Conservation (phyloP, 2,329 filamentous ascomycete species). For the Paraphaeosphaeria minitans region DNA sequence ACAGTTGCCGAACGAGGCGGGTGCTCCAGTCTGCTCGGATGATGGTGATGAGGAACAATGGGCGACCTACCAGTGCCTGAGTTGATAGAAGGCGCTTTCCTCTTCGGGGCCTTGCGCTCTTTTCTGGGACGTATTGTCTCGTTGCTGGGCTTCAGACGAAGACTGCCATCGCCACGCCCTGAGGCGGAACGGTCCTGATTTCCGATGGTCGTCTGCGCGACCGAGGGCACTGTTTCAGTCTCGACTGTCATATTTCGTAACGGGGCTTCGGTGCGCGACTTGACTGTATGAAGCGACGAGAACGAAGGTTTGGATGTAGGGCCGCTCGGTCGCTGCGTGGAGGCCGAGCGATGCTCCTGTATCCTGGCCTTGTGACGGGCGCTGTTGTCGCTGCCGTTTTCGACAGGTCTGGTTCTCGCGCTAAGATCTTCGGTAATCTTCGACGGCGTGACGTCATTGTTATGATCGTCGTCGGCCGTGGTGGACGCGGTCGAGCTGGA, state of each 20-base stretch:
- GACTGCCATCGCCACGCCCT: constrained; percentile 72
- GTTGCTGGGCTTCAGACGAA: constrained; percentile 86
- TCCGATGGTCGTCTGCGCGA: constrained; percentile 79
- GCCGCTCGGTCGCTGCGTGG: constrained; percentile 50
- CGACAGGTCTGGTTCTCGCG: constrained; percentile 44
- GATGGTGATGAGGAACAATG: constrained; percentile 38
- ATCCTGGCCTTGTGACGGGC: constrained; percentile 36
- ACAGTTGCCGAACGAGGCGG: constrained; percentile 32
- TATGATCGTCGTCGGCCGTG: constrained; percentile 38
- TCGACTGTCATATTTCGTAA: constrained; percentile 94
- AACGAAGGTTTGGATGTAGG: constrained; percentile 70
- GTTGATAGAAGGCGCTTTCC: constrained; percentile 75
- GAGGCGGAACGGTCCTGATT: constrained; percentile 60
- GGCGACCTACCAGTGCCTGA: constrained; percentile 72
- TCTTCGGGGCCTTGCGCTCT: constrained; percentile 79
- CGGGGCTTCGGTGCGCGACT: constrained; percentile 75
- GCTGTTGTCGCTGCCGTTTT: constrained; percentile 71
- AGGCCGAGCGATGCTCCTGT: constrained; percentile 52
- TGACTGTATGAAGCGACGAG: constrained; percentile 66
- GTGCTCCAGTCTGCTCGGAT: constrained; percentile 32
- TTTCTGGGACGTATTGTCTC: constrained; percentile 96
- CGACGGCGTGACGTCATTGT: constrained; percentile 52
- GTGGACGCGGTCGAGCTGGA: constrained; percentile 26
- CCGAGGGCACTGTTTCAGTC: constrained; percentile 91
- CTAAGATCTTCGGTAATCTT: constrained; percentile 55